Evolutionary conservation across 768 basidiomycete genomes (phyloP).

Genomic region (Tricholomella constricta): DNA sequence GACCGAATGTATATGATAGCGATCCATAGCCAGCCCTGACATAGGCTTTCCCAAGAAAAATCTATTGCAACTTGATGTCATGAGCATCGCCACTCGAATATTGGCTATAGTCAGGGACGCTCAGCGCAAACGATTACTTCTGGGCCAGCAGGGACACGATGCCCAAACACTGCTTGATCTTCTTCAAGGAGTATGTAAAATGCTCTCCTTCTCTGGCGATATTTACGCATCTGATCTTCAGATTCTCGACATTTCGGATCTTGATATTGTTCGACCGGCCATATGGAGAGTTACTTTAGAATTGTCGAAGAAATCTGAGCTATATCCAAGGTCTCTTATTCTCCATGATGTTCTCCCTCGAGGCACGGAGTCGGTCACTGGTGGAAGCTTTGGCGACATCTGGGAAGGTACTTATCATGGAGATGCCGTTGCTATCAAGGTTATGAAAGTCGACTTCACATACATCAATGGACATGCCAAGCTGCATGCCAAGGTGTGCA

Average conservation of each 20-base stretch:
- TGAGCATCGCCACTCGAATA: constrained; percentile 4
- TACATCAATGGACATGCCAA: neutral
- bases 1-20: neutral
- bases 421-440: constrained; percentile 9
- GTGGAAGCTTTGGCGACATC: constrained; percentile 10
- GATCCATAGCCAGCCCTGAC: neutral
- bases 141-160: constrained; percentile 1
- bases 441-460: constrained; percentile 8
- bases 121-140: constrained; percentile 1
- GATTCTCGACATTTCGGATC: constrained; percentile 8
- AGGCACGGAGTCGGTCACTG: constrained; percentile 1
- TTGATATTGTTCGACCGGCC: constrained; percentile 3
- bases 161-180: constrained; percentile 9
- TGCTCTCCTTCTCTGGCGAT: neutral
- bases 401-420: constrained; percentile 8
- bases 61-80: neutral
- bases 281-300: constrained; percentile 3
- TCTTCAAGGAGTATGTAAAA: constrained; percentile 3
- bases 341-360: constrained; percentile 3
- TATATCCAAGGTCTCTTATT: constrained; percentile 9
- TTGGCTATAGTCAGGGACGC: constrained; percentile 2
- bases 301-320: constrained; percentile 2
- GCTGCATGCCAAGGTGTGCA: constrained; percentile 1
- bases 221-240: neutral
- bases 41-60: neutral